Conservation (phyloP, 441 rosid genomes). For the Erysimum cheiri region DNA sequence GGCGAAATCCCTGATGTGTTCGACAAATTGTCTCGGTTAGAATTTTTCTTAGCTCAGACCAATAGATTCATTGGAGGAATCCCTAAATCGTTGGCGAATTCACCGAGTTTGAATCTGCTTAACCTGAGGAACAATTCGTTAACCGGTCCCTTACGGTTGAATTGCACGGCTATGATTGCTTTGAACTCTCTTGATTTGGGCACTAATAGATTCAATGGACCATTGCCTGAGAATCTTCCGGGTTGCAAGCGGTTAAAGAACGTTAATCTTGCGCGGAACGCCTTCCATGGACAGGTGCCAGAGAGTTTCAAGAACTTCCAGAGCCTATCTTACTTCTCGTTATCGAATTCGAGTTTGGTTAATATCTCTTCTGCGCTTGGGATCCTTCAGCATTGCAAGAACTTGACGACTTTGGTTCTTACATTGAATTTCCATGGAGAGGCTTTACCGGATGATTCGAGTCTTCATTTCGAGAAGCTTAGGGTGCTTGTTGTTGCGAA, state of each 20-base stretch:
- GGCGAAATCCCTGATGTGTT: slow-evolving; percentile 76
- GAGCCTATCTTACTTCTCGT: slow-evolving; percentile 64
- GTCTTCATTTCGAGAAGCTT: slow-evolving; percentile 60
- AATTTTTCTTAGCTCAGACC: slow-evolving; percentile 53
- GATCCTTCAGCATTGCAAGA: slow-evolving; percentile 67
- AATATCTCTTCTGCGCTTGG: slow-evolving; percentile 61
- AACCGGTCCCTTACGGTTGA: slow-evolving; percentile 56
- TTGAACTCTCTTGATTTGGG: slow-evolving; percentile 76
- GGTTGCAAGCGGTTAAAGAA: slow-evolving; percentile 56
- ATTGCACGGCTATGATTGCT: slow-evolving; percentile 63
- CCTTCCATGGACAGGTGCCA: slow-evolving; percentile 65
- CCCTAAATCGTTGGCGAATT: slow-evolving; percentile 68
- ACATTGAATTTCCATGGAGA: slow-evolving; percentile 65
- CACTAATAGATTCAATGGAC: slow-evolving; percentile 59
- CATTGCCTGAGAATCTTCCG: slow-evolving; percentile 66
- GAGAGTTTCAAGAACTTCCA: slow-evolving; percentile 60
- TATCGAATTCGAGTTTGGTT: slow-evolving; percentile 63
- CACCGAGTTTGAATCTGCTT: slow-evolving; percentile 55
- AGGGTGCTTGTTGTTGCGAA: slow-evolving; percentile 66
- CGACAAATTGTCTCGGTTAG: slow-evolving; percentile 42
- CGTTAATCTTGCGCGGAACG: slow-evolving; percentile 73
- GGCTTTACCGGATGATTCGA: slow-evolving; percentile 55
- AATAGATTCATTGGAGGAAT: slow-evolving; percentile 62
- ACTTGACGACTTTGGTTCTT: slow-evolving; percentile 62
- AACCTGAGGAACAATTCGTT: slow-evolving; percentile 80